Conservation (phyloP, 192 early-diverging fungal species). For the Coemansia sp. region DNA sequence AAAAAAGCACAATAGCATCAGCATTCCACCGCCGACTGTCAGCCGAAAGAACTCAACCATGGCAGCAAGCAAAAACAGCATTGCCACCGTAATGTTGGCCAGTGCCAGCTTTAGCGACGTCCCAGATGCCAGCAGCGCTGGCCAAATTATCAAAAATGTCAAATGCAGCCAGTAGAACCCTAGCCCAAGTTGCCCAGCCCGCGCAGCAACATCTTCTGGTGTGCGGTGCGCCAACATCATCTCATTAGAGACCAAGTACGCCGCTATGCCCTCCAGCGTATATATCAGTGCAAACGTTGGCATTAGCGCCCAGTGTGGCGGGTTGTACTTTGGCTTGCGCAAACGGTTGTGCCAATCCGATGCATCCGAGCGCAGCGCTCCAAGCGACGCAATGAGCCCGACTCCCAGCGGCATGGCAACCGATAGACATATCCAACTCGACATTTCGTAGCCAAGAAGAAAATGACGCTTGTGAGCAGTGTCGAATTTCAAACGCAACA, state of each 20-base stretch:
- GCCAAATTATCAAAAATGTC: conserved; percentile 45
- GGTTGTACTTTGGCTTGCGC: conserved; percentile 39
- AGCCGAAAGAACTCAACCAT: conserved; percentile 44
- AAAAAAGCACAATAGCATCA: conserved; percentile 29
- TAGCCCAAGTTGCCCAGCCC: conserved; percentile 34
- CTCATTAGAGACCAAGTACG: conserved; percentile 34
- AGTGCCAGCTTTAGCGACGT: conserved; percentile 28
- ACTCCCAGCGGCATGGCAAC: conserved; percentile 29
- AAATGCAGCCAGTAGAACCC: conserved; percentile 44
- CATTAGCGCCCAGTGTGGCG: conserved; percentile 20
- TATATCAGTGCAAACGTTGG: conserved; percentile 20
- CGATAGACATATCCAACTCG: conserved; percentile 32
- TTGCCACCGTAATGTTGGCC: conserved; percentile 22
- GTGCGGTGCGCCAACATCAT: conserved; percentile 24
- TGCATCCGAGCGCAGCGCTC: conserved; percentile 12
- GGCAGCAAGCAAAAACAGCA: conserved; percentile 26
- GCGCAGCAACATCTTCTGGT: conserved; percentile 20
- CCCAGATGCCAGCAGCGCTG: conserved; percentile 27
- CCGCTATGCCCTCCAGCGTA: conserved; percentile 28
- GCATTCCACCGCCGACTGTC: conserved; percentile 21
- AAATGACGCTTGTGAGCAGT: not conserved
- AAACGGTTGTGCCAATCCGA: conserved; percentile 35
- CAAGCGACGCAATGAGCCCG: conserved; percentile 26
- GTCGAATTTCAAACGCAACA: too few relatives aligned
- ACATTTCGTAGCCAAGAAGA: too few relatives aligned